These are phyloP conservation scores for Gypsophila paniculata DNA, from an alignment of 179 eudicot genomes.

Conservation along the genomic window DNA sequence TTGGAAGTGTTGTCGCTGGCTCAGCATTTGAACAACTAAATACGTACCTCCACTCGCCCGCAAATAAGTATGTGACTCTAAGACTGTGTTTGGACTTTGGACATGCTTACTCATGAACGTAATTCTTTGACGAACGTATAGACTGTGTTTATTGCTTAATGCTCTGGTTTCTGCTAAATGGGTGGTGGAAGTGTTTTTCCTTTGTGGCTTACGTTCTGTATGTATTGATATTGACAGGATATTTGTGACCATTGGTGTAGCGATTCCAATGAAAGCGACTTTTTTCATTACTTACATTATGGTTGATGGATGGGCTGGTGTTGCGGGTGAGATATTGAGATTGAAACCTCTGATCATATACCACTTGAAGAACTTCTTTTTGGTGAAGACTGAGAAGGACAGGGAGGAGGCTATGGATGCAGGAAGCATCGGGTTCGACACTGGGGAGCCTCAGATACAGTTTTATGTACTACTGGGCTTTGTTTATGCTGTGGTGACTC, in stretches of 20 bases:
- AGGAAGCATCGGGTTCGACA: slow-evolving; percentile 77
- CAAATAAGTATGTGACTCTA: slow-evolving; percentile 51
- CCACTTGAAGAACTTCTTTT: slow-evolving; percentile 73
- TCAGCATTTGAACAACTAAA: slow-evolving; percentile 72
- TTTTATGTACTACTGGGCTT: slow-evolving; percentile 84
- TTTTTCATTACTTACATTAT: slow-evolving; percentile 90
- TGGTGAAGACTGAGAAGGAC: slow-evolving; percentile 95
- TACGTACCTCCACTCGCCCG: slow-evolving; percentile 46
- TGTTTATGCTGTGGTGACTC: slow-evolving; percentile 88
- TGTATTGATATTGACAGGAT: slow-evolving; percentile 38
- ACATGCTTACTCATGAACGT: no score
- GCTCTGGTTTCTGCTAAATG: slow-evolving; percentile 1
- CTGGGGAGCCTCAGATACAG: slow-evolving; percentile 92
- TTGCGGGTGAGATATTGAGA: slow-evolving; percentile 88
- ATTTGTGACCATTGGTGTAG: slow-evolving; percentile 52
- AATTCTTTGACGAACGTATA: not conserved
- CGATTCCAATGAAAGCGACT: slow-evolving; percentile 89
- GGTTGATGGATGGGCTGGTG: slow-evolving; percentile 99
- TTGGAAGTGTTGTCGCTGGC: slow-evolving; percentile 70
- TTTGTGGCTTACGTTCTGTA: not conserved
- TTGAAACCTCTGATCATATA: slow-evolving; percentile 74
- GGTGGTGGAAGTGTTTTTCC: not conserved
- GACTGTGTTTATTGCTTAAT: not conserved
- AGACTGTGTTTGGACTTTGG: not conserved
- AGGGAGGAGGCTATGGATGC: slow-evolving; percentile 94